Evolutionary conservation across 1,284 basidiomycete species (phyloP), one percentile per base, ranked within the genome.

Genomic region (Ustilago vetiveriae): DNA sequence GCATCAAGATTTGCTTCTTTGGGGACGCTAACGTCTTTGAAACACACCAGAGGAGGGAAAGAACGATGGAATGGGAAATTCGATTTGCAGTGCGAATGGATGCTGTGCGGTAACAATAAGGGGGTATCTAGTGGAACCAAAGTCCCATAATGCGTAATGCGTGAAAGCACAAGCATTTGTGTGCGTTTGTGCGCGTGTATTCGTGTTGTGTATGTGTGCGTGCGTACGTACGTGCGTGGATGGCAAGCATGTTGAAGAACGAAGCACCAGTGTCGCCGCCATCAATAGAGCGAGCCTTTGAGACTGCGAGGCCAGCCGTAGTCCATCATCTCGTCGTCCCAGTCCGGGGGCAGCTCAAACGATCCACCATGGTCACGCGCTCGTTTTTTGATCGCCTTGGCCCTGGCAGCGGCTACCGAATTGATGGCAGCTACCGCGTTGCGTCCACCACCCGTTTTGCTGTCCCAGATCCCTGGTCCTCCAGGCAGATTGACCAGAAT

Each of bases 381-480:
- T 3, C 60, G 48, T 50, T 70, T 60, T 50, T 65, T 65, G 46
- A 70, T 65, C 38, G 67, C 67, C 35, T 65, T 65, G 40, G 67
- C 67, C 22, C 67, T 42, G 2, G 67, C 67, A 1, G 67, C 60
- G 10, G 67, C 67, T 5, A 70, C 67, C 23, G 56, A 36, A 41
- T 70, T 70, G 60, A 70, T 70, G 7, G 67, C 67, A 0, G 67
- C 67, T 0, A 70, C 67, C 2, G 67, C 67, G 14, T 70, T 70
- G 33, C 49, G 56, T 39, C 67, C 67, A 22, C 67, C 67, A 30
- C 67, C 67, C 24, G 35, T 70, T 42, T 70, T 65, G 62, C 49
- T 70, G 50, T 70, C 67, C 67, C 67, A 70, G 43, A 70, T 70
- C 7, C 67, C 67, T 6, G 60, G 67, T 47, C 67, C 67, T 37